A percentile compares a stretch with the other conserved stretches of the same genome.
Evolutionary conservation across 129 eudicot species (phyloP).

Genomic region (Glebionis coronaria): DNA sequence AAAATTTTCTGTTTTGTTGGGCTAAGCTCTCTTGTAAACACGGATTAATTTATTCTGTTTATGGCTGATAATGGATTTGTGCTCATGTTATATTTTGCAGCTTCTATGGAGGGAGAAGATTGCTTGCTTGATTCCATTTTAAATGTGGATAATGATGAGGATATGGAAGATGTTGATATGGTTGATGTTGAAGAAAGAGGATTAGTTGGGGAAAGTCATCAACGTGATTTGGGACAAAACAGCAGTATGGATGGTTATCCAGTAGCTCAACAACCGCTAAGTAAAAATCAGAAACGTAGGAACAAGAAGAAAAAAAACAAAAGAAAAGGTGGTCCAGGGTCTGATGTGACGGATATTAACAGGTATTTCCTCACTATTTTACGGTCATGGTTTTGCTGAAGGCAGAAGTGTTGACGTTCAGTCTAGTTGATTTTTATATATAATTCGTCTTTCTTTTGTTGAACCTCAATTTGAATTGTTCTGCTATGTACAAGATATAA

Average conservation of each 20-base stretch:
- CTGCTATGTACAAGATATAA: too few species aligned
- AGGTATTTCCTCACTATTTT: slow-evolving; percentile 36
- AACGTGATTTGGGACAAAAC: slow-evolving; percentile 32
- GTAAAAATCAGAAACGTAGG: slow-evolving; percentile 32
- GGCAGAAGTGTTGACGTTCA: too few species aligned
- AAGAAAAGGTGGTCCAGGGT: slow-evolving; percentile 41
- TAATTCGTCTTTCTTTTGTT: too few species aligned
- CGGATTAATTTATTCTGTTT: slow-evolving; percentile 10
- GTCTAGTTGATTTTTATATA: too few species aligned
- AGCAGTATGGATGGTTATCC: slow-evolving; percentile 21
- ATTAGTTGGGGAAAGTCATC: slow-evolving; percentile 39
- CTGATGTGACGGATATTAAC: slow-evolving; percentile 57
- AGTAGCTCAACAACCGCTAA: slow-evolving; percentile 33
- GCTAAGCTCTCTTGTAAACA: not conserved
- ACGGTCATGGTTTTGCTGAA: too few species aligned
- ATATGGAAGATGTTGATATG: slow-evolving; percentile 75
- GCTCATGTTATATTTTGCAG: slow-evolving; percentile 26
- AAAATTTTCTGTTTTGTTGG: not conserved
- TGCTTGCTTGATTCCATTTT: slow-evolving; percentile 60
- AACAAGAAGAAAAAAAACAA: slow-evolving; percentile 48
- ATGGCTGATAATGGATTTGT: slow-evolving; percentile 2
- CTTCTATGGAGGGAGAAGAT: slow-evolving; percentile 67
- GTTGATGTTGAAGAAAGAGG: slow-evolving; percentile 91
- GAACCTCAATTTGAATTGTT: too few species aligned
- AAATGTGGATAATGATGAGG: slow-evolving; percentile 52